Percentiles rank a stretch among this genome's conserved stretches.
These are phyloP conservation scores for Scedosporium aurantiacum DNA, from an alignment of 2,329 filamentous ascomycete species.

Conservation along the genomic window DNA sequence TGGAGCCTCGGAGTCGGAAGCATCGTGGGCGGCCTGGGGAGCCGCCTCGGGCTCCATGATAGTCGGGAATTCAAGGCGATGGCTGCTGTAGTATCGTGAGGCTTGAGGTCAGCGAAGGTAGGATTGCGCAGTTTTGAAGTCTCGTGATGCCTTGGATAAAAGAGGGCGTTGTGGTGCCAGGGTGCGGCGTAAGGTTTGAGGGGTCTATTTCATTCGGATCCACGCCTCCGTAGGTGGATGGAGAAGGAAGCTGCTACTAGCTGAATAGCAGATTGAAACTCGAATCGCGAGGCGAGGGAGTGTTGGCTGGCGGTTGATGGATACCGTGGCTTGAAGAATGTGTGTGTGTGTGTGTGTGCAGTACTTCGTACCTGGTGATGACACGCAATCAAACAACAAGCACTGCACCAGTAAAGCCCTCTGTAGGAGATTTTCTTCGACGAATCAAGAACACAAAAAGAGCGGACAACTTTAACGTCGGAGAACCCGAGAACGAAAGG, in stretches of 20 bases:
- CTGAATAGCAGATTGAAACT: neutral
- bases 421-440: neutral
- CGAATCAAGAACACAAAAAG: neutral
- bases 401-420: neutral
- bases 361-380: neutral
- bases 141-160: neutral
- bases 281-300: neutral
- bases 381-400: neutral
- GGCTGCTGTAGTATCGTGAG: neutral
- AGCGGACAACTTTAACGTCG: neutral
- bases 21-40: neutral
- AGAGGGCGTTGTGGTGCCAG: neutral
- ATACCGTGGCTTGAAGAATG: neutral
- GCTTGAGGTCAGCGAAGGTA: too few relatives aligned
- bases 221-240: neutral
- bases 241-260: neutral
- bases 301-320: neutral
- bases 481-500: neutral
- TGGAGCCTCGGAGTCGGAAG: neutral
- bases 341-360: too few relatives aligned
- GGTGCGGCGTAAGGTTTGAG: neutral
- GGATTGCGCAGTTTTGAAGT: neutral
- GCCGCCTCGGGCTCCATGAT: slow-evolving; percentile 1
- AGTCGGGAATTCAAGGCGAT: neutral
- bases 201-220: neutral